Percentiles rank a stretch among this genome's conserved stretches.
Evolutionary conservation across 768 basidiomycete species (phyloP).

Genomic region (Saitozyma podzolica): DNA sequence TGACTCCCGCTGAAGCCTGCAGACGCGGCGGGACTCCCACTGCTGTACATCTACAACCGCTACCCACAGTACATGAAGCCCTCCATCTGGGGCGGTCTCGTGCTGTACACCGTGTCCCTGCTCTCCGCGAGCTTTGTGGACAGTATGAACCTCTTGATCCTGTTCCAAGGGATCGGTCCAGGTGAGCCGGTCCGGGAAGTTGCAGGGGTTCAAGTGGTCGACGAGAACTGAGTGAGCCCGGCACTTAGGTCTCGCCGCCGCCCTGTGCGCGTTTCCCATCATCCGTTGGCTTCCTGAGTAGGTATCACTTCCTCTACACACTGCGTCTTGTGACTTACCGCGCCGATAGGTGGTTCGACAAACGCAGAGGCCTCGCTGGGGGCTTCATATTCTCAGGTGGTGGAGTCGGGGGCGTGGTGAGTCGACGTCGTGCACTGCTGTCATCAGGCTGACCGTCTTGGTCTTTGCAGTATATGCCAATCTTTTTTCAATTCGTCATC

Average conservation of each 20-base stretch:
- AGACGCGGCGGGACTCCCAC: conserved; percentile 23
- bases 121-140: conserved; percentile 20
- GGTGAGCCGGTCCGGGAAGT: conserved; percentile 5
- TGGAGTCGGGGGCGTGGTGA: conserved; percentile 29
- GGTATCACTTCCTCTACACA: conserved; percentile 1
- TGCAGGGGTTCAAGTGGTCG: not conserved
- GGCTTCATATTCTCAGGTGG: conserved; percentile 30
- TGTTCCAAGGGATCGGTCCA: conserved; percentile 26
- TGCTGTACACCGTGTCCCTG: conserved; percentile 14
- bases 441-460: no score
- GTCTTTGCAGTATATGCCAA: conserved; percentile 24
- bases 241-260: conserved; percentile 18
- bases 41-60: conserved; percentile 29
- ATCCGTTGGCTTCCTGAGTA: conserved; percentile 33
- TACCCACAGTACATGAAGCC: conserved; percentile 24
- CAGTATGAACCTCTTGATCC: conserved; percentile 13
- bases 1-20: not conserved
- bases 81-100: conserved; percentile 25
- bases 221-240: no score
- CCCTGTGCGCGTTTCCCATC: conserved; percentile 24
- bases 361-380: conserved; percentile 19
- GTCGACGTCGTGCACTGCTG: not conserved
- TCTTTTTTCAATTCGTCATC: conserved; percentile 16
- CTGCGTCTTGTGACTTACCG: not conserved
- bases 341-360: conserved; percentile 25